Evolutionary conservation across 306 rosid species (phyloP), one percentile per base, ranked within the genome.

Genomic region (Canavalia gladiata): DNA sequence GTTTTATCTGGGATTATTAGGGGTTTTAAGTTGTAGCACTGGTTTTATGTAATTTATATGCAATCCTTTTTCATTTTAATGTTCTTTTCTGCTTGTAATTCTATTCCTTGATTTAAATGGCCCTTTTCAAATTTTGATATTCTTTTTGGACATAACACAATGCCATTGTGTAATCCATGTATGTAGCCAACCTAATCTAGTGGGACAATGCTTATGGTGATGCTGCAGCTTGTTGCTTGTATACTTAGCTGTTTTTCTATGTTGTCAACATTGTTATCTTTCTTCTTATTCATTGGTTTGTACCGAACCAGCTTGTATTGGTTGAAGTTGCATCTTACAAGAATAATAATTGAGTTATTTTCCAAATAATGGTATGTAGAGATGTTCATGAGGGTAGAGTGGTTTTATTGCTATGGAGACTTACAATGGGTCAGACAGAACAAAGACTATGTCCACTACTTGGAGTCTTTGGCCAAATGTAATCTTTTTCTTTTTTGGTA

Each of bases 251-350:
- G 41, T 74, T 37, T 82, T 60, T 3, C 31, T 41, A 52, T 77
- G 68, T 10, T 59, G 43, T 58, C 75, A 6, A 31, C 18, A 57
- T 57, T 67, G 33, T 37, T 58, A 66, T 43, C 29, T 74, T 31
- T 18, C 66, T 7, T 25, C 45, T 70, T 28, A 29, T 49, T 76
- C 60, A 45, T 64, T 63, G 76, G 37, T 55, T 84, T 73, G 39
- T 12, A 0, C 8, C 74, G 80, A 62, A 50, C 58, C 83, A 92
- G 97, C 86, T 90, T 82, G 94, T 46, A 91, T 77, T 89, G 97
- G 98, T 68, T 88, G 42, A 93, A 87, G 87, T 82, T 91, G 81
- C 87, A 91, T 58, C 87, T 95, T 82, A 91, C 97, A 83, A 92
- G 85, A 18, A 18, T 18, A 18, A 18, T 18, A 18, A 18, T 18